Percentiles rank a stretch among this genome's conserved stretches.
Conservation (phyloP, 2,329 filamentous ascomycete genomes). For the Cladosporium sp. region DNA sequence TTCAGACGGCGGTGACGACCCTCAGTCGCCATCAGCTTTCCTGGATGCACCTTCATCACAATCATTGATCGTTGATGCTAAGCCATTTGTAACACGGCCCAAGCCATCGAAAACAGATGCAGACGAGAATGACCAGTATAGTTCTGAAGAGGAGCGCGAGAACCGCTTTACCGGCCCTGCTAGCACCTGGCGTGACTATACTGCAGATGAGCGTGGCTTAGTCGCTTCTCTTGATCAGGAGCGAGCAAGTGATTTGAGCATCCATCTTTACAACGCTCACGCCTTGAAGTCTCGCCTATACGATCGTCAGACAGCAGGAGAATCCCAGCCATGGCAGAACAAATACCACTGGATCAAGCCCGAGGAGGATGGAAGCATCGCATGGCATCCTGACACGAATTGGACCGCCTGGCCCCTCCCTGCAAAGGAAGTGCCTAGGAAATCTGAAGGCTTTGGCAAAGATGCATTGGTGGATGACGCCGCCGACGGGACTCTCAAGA, state of each 20-base stretch:
- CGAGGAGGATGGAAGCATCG: constrained; percentile 28
- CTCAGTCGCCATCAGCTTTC: neutral
- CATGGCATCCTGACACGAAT: constrained; percentile 46
- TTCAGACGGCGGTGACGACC: constrained; percentile 15
- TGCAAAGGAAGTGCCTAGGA: constrained; percentile 56
- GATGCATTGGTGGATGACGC: constrained; percentile 23
- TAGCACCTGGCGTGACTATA: constrained; percentile 63
- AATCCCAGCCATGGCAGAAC: constrained; percentile 33
- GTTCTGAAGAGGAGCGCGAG: constrained; percentile 22
- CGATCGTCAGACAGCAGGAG: constrained; percentile 7
- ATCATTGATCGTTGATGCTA: constrained; percentile 1
- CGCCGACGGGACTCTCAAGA: constrained; percentile 12
- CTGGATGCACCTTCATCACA: constrained; percentile 5
- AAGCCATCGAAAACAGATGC: neutral
- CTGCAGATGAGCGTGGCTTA: constrained; percentile 59
- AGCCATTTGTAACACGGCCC: neutral
- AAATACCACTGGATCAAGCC: constrained; percentile 38
- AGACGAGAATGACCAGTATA: neutral
- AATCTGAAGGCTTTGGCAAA: constrained; percentile 46
- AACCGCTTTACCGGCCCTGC: constrained; percentile 69
- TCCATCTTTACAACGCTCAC: constrained; percentile 77
- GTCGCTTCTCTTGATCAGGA: constrained; percentile 60
- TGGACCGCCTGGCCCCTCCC: constrained; percentile 88
- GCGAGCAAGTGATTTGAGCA: constrained; percentile 62
- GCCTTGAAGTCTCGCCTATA: constrained; percentile 55